Percentiles rank a stretch among this genome's conserved stretches.
These are phyloP conservation scores for Tetratostichococcus sp. DNA, from an alignment of 139 green algal species.

Conservation along the genomic window DNA sequence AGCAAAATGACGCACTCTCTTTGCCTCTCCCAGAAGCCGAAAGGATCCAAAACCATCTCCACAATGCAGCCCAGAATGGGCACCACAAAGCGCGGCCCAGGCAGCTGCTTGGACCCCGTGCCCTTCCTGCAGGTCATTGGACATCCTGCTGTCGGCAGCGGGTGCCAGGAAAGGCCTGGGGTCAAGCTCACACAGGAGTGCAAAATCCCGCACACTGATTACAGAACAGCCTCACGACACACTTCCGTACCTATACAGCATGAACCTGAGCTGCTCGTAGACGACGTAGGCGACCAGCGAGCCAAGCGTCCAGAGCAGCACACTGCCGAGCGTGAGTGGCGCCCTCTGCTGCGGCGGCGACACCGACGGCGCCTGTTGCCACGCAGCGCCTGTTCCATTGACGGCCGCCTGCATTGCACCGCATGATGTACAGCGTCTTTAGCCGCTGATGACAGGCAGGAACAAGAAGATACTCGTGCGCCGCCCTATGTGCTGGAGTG, in stretches of 20 bases:
- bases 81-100: conserved; percentile 40
- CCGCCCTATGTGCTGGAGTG: too few species aligned
- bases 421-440: too few species aligned
- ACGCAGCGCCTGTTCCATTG: not conserved
- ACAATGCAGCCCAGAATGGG: conserved; percentile 75
- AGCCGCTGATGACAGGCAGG: too few species aligned
- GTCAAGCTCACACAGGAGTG: not conserved
- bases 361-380: not conserved
- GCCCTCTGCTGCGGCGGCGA: not conserved
- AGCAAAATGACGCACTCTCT: conserved; percentile 7
- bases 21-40: conserved; percentile 40
- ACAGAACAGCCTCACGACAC: not conserved
- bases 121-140: conserved; percentile 20
- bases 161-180: too few species aligned
- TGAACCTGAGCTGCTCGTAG: conserved; percentile 58
- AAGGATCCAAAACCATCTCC: conserved; percentile 76
- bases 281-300: conserved; percentile 28
- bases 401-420: not conserved
- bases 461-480: too few species aligned
- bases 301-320: not conserved
- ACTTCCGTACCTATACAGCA: conserved; percentile 15
- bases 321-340: not conserved
- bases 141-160: too few species aligned
- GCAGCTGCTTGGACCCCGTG: conserved; percentile 32
- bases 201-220: not conserved